phyloP scores from a whole-genome alignment of 768 basidiomycete species.

The Brasilioporus rufonigricans region DNA sequence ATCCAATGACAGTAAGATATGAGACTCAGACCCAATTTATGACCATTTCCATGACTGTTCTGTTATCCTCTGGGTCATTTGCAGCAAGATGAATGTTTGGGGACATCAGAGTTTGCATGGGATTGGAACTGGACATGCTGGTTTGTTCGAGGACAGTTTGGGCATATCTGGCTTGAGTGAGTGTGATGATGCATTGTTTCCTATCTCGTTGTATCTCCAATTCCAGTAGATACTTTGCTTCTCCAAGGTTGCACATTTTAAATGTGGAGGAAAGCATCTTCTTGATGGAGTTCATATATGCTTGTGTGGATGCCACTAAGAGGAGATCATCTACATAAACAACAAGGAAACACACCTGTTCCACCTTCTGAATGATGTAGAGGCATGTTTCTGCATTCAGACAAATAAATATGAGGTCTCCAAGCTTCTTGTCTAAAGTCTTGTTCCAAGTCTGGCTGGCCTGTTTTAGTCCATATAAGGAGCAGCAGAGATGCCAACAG shows the following conservation, averaged over 20 bases:
- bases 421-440: background rate
- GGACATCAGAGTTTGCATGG: constrained; percentile 7
- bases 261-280: background rate
- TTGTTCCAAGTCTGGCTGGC: background rate
- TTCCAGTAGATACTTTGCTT: constrained; percentile 28
- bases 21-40: background rate
- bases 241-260: constrained; percentile 4
- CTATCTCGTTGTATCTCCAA: constrained; percentile 30
- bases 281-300: background rate
- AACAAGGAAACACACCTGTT: background rate
- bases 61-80: background rate
- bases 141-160: constrained; percentile 10
- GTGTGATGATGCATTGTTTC: constrained; percentile 20
- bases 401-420: background rate
- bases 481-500: background rate
- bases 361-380: background rate
- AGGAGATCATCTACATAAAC: constrained; percentile 4
- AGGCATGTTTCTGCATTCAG: background rate
- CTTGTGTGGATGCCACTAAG: background rate
- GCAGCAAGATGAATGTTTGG: background rate
- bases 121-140: background rate
- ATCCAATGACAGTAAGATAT: background rate
- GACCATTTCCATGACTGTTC: background rate
- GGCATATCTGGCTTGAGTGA: constrained; percentile 27
- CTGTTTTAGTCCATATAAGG: background rate